Base-by-base conservation (phyloP, 1,284 basidiomycete species). In the Rhodotorula sp. region DNA sequence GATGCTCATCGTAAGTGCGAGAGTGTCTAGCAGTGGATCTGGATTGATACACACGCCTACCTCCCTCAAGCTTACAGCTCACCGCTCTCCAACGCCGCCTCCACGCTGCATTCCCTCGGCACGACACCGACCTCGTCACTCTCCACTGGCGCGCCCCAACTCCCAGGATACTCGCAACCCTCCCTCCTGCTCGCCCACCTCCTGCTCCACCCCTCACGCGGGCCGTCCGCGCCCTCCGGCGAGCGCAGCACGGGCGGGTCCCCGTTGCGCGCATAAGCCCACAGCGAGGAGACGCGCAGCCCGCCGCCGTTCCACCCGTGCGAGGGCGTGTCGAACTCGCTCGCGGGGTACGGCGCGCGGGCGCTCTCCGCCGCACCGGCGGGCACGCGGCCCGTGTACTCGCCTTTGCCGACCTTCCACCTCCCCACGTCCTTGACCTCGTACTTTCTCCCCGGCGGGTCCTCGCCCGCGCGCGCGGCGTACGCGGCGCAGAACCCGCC, bases 401-500 rank as follows among this genome's bases (percentile, higher is more conserved):
- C 46, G 53, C 44, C 44, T 21, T 44, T 19, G 32, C 61, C 67
- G n/a, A 68, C 50, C 46, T 68, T 64, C 67, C 67, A 68, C 37
- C n/a, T 7, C 13, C 21, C 27, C 6, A 41, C 22, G 19, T 29
- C 39, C 2, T 29, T 15, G 39, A 50, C 25, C 32, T 17, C 0
- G 44, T 21, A 39, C n/a, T 53, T 36, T 41, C 39, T 25, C 29
- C 22, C n/a, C 5, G n/a, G 27, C 13, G 34, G 34, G 10, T 44
- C 51, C 6, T 15, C 36, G 64, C n/a, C n/a, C 5, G 10, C 32
- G 36, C 44, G n/a, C 22, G 25, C 29, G 17, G 34, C 27, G 62
- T 72, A 61, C 3, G 65, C 12, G 60, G 32, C 50, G 65, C 74
- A 76, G 53, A 76, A 71, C 39, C 92, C 92, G 37, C 82, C 80